Percentiles rank a stretch among this genome's conserved stretches.
Conservation (phyloP, 1,284 basidiomycete genomes). For the Marasmius sp. region DNA sequence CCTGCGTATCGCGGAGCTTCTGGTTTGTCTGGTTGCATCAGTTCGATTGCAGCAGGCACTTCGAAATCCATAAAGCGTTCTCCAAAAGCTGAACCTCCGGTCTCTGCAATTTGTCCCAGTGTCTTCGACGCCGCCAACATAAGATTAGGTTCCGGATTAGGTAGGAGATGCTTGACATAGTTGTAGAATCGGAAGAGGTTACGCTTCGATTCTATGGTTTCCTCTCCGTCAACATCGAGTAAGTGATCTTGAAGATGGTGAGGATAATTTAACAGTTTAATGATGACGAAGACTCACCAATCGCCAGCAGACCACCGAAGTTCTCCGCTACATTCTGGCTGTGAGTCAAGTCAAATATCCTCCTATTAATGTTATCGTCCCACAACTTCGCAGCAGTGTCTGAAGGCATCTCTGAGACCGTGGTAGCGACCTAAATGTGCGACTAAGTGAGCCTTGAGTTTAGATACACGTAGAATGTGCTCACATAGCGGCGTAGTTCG, state of each 20-base stretch:
- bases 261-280: slow-evolving; percentile 17
- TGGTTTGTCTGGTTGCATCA: slow-evolving; percentile 74
- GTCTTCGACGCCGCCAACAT: slow-evolving; percentile 89
- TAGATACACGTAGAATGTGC: slow-evolving; percentile 22
- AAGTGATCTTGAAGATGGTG: slow-evolving; percentile 55
- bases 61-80: slow-evolving; percentile 88
- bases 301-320: slow-evolving; percentile 80
- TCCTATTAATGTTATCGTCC: slow-evolving; percentile 79
- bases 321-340: slow-evolving; percentile 74
- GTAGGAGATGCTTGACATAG: slow-evolving; percentile 85
- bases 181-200: slow-evolving; percentile 89
- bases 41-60: slow-evolving; percentile 77
- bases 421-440: slow-evolving; percentile 59
- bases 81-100: slow-evolving; percentile 80
- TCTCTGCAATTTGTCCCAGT: slow-evolving; percentile 78
- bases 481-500: slow-evolving; percentile 71
- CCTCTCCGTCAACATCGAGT: slow-evolving; percentile 70
- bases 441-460: background rate
- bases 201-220: slow-evolving; percentile 72
- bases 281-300: slow-evolving; percentile 52
- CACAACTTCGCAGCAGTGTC: slow-evolving; percentile 77
- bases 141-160: slow-evolving; percentile 81
- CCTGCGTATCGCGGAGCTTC: slow-evolving; percentile 82
- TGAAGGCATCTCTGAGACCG: slow-evolving; percentile 73
- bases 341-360: slow-evolving; percentile 82